Evolutionary conservation across 768 basidiomycete species (phyloP).

Genomic region (Mycena albidolilacea): DNA sequence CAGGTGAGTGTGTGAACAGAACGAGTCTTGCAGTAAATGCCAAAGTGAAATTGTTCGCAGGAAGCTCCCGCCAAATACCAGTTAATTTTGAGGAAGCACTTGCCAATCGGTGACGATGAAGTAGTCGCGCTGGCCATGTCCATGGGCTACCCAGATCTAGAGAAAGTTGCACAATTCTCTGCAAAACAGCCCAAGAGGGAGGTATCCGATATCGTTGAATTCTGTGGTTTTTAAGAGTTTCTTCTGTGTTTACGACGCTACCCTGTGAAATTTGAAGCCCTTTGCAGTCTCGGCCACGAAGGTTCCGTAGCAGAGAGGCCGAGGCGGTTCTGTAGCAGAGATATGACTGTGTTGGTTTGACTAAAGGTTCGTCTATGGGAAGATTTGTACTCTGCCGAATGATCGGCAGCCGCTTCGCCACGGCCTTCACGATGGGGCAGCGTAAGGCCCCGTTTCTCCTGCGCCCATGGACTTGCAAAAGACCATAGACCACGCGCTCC

Average conservation of each 20-base stretch:
- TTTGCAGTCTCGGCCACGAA: no score
- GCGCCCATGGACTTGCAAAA: slow-evolving; percentile 23
- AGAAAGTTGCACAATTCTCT: slow-evolving; percentile 33
- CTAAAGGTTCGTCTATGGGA: no score
- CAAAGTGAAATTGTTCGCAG: neutral
- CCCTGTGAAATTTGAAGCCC: no score
- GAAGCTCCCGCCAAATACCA: slow-evolving; percentile 35
- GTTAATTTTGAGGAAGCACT: slow-evolving; percentile 33
- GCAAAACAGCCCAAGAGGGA: slow-evolving; percentile 36
- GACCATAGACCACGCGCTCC: slow-evolving; percentile 48
- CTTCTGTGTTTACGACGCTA: neutral
- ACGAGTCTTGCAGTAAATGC: neutral
- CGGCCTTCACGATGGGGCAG: neutral
- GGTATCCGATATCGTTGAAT: slow-evolving; percentile 39
- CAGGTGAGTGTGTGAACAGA: slow-evolving; percentile 8
- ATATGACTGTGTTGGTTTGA: no score
- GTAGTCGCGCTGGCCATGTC: slow-evolving; percentile 32
- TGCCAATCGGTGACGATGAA: slow-evolving; percentile 36
- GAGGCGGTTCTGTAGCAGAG: no score
- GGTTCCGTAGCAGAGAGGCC: no score
- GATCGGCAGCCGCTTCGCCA: slow-evolving; percentile 1
- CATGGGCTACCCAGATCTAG: slow-evolving; percentile 40
- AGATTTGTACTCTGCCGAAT: neutral
- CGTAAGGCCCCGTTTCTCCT: slow-evolving; percentile 8
- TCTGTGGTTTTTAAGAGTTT: slow-evolving; percentile 9